Evolutionary conservation across 1,284 basidiomycete species (phyloP), one percentile per base, ranked within the genome.

Genomic region (Trichosporon sp.): DNA sequence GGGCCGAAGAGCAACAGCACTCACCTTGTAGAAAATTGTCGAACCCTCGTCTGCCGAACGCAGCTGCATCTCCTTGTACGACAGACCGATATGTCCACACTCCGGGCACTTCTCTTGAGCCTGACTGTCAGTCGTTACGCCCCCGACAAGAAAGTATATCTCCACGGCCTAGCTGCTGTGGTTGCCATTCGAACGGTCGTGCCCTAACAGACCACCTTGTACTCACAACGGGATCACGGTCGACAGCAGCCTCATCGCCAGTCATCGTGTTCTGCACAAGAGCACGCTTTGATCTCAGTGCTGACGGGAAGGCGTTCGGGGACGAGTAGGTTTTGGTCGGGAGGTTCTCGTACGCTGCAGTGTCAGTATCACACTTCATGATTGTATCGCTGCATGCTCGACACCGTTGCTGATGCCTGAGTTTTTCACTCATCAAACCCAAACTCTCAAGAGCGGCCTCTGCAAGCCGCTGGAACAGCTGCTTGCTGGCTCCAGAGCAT

Each of bases 221-320:
- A 78, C 80, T 61, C 68, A 82, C 81, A 36, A 81, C 73, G 31
- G 81, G 81, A 89, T 92, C 84, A 86, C 85, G 64, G 86, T 87
- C 73, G 67, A 90, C 85, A 37, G 86, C 85, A 66, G 90, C 89
- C 23, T 87, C 88, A 36, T 85, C 85, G 56, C 89, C 89, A 69
- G 92, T 88, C 32, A 86, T 82, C 73, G 91, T 89, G 25, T 91
- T 94, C 80, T 92, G 90, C 0, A 93, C 95, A 36, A 85, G 74
- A 75, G 94, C 95, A 59, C 94, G 85, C 76, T 93, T 93, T 71
- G 93, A 90, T 70, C 89, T 84, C 65, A 99, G 81, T 0, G 88
- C 85, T 25, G 92, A 95, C 0, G 95, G 95, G 80, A 99, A 98
- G 8, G 95, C 95, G 66, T 93, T 90, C 0, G 92, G 89, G 68